These are phyloP conservation scores for Trametes polyzona DNA, from an alignment of 1,284 basidiomycete genomes.

Conservation along the genomic window DNA sequence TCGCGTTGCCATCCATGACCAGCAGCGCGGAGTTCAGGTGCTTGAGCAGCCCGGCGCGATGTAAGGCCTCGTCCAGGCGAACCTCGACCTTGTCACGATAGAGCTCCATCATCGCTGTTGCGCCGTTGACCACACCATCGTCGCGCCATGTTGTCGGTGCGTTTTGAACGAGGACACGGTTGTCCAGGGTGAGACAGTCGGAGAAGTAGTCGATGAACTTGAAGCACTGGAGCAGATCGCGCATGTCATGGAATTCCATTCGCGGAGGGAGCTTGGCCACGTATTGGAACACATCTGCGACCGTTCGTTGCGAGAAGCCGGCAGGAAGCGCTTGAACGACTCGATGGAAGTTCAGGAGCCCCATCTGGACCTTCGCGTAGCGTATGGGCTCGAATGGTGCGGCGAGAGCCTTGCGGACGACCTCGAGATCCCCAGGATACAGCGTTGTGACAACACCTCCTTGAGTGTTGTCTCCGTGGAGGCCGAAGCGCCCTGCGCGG, in stretches of 20 bases:
- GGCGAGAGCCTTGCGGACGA: slow-evolving; percentile 53
- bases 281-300: slow-evolving; percentile 32
- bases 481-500: slow-evolving; percentile 90
- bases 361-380: slow-evolving; percentile 40
- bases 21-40: slow-evolving; percentile 23
- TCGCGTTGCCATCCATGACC: slow-evolving; percentile 19
- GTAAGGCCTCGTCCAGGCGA: slow-evolving; percentile 25
- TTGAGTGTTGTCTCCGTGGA: slow-evolving; percentile 53
- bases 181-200: slow-evolving; percentile 31
- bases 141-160: slow-evolving; percentile 36
- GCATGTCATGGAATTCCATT: slow-evolving; percentile 27
- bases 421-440: slow-evolving; percentile 64
- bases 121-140: slow-evolving; percentile 16
- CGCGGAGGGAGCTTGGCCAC: slow-evolving; percentile 33
- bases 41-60: slow-evolving; percentile 25
- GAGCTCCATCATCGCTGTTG: slow-evolving; percentile 29
- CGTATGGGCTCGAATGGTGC: slow-evolving; percentile 41
- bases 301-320: slow-evolving; percentile 18
- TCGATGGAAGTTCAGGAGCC: slow-evolving; percentile 26
- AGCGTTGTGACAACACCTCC: slow-evolving; percentile 81
- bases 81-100: slow-evolving; percentile 26
- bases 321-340: slow-evolving; percentile 46
- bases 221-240: slow-evolving; percentile 12
- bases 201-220: slow-evolving; percentile 32
- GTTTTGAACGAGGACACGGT: slow-evolving; percentile 31